These are phyloP conservation scores for Fusarium brachygibbosum DNA, from an alignment of 2,329 filamentous ascomycete species.

Conservation along the genomic window DNA sequence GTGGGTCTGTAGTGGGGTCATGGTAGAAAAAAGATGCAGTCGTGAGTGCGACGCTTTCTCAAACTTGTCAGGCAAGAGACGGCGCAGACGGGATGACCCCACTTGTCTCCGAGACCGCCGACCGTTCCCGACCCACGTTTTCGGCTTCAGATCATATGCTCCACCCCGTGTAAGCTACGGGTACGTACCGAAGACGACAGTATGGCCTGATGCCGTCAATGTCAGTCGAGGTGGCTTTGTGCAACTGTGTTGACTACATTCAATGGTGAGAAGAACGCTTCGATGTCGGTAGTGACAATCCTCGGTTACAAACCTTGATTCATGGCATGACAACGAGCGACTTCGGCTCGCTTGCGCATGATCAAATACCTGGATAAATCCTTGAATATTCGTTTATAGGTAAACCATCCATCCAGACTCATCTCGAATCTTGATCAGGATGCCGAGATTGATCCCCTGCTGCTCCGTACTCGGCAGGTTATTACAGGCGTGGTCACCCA, in stretches of 20 bases:
- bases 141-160: constrained; percentile 17
- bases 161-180: constrained; percentile 16
- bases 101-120: constrained; percentile 38
- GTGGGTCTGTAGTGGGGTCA: neutral
- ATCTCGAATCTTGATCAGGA: constrained; percentile 1
- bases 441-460: constrained; percentile 21
- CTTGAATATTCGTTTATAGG: constrained; percentile 19
- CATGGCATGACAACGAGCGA: constrained; percentile 22
- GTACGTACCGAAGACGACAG: constrained; percentile 26
- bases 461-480: constrained; percentile 25
- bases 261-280: neutral
- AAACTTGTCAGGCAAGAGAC: constrained; percentile 8
- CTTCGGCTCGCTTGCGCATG: constrained; percentile 21
- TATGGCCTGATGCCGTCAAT: constrained; percentile 25
- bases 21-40: constrained; percentile 9
- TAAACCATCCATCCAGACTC: neutral
- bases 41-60: constrained; percentile 1
- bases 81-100: constrained; percentile 24
- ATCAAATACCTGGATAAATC: constrained; percentile 10
- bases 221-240: constrained; percentile 38
- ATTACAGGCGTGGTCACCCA: constrained; percentile 6
- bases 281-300: neutral
- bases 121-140: constrained; percentile 21
- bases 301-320: neutral
- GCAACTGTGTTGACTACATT: neutral